Conservation (phyloP, 345 rosid genomes). For the Viola odorata region DNA sequence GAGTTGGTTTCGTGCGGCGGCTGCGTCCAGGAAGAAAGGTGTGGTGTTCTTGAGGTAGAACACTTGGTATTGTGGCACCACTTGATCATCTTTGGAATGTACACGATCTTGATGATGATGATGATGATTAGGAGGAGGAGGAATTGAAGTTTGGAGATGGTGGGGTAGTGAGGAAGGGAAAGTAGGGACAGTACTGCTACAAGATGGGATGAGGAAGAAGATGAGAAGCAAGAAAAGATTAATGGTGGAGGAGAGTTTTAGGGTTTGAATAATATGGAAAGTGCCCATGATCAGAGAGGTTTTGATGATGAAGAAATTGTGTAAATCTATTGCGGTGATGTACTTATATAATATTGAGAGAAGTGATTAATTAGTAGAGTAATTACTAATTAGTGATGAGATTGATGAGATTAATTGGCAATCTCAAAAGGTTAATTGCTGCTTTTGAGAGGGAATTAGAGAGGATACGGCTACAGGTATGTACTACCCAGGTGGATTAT, state of each 20-base stretch:
- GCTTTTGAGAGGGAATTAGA: constrained; percentile 5
- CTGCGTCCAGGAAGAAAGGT: constrained; percentile 22
- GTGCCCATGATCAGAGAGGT: constrained; percentile 25
- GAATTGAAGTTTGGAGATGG: constrained; percentile 12
- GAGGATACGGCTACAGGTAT: neutral
- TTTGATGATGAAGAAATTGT: constrained; percentile 9
- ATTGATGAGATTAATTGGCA: constrained; percentile 6
- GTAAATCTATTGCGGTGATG: neutral
- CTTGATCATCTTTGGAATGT: neutral
- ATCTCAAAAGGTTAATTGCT: constrained; percentile 17
- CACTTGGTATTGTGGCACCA: constrained; percentile 4
- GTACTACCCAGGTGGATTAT: neutral
- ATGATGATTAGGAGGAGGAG: neutral
- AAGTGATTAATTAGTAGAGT: too few species aligned
- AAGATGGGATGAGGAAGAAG: neutral
- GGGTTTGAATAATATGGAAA: constrained; percentile 11
- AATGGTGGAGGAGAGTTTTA: constrained; percentile 7
- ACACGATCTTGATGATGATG: too few species aligned
- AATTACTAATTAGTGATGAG: constrained; percentile 6
- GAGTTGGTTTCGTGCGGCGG: neutral
- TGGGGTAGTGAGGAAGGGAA: constrained; percentile 12
- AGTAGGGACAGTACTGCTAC: constrained; percentile 5
- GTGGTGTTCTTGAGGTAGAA: constrained; percentile 30
- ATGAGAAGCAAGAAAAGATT: constrained; percentile 16
- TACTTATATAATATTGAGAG: too few species aligned